A percentile compares a stretch with the other conserved stretches of the same genome.
Evolutionary conservation across 768 basidiomycete species (phyloP).

Genomic region (Termitomyces heimii): DNA sequence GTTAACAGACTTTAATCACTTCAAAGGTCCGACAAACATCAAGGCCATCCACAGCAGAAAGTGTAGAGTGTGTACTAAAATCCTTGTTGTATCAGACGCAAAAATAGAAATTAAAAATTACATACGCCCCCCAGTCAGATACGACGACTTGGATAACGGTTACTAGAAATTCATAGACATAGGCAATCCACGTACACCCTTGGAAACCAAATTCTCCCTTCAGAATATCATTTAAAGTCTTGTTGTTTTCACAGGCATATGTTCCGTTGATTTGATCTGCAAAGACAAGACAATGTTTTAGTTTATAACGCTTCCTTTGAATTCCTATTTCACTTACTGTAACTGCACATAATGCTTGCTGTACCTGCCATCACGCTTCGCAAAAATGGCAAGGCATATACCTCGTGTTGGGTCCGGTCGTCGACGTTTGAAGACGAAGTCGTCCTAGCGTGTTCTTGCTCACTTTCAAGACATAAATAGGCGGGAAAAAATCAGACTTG

Average conservation of each 20-base stretch:
- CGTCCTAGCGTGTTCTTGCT: constrained; percentile 61
- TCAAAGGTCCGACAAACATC: constrained; percentile 38
- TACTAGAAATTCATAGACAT: not conserved
- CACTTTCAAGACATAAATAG: constrained; percentile 29
- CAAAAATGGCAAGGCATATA: constrained; percentile 67
- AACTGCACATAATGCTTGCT: constrained; percentile 70
- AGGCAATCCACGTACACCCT: constrained; percentile 42
- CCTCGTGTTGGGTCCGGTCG: constrained; percentile 74
- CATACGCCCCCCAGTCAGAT: constrained; percentile 66
- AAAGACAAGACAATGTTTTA: not conserved
- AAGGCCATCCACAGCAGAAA: constrained; percentile 55
- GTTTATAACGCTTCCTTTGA: not conserved
- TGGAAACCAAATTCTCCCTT: constrained; percentile 75
- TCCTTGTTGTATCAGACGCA: not conserved
- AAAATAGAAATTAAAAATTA: constrained; percentile 6
- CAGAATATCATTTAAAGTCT: constrained; percentile 62
- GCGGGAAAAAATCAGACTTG: not conserved
- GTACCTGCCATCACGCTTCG: constrained; percentile 71
- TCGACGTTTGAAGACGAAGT: constrained; percentile 62
- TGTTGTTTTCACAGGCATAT: constrained; percentile 72
- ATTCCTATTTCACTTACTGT: constrained; percentile 39
- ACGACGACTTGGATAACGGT: constrained; percentile 41
- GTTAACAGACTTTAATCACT: not conserved
- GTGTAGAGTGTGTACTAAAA: constrained; percentile 46
- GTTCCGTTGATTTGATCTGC: constrained; percentile 65